Conservation (phyloP, 2,329 filamentous ascomycete species). For the Trichoderma oligosporum region DNA sequence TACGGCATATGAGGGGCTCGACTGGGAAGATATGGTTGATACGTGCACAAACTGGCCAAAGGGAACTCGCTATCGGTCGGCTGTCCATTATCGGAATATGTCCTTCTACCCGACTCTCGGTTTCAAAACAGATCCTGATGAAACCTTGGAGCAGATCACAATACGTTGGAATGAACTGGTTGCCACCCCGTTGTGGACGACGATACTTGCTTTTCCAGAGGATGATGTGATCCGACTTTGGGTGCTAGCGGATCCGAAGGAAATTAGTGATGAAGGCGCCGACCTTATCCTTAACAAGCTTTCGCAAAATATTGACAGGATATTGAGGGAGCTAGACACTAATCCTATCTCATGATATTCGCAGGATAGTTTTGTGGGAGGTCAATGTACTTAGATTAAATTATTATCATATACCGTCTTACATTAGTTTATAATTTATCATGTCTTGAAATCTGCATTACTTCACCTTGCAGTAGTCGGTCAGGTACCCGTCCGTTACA, state of each 20-base stretch:
- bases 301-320: neutral
- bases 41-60: neutral
- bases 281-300: neutral
- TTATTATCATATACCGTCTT: no score
- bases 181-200: neutral
- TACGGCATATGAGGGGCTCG: no score
- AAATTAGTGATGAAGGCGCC: neutral
- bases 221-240: neutral
- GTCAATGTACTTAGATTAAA: no score
- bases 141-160: neutral
- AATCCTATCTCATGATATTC: no score
- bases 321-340: no score
- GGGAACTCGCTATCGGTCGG: neutral
- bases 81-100: neutral
- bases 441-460: no score
- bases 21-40: no score
- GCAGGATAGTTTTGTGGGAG: no score
- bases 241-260: neutral
- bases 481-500: no score
- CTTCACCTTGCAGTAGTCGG: no score
- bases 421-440: no score
- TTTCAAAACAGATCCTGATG: neutral
- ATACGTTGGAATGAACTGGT: neutral
- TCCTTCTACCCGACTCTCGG: neutral
- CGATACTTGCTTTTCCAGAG: neutral